phyloP scores from a whole-genome alignment of 1,284 basidiomycete genomes.

The Porphyrellus sp. region DNA sequence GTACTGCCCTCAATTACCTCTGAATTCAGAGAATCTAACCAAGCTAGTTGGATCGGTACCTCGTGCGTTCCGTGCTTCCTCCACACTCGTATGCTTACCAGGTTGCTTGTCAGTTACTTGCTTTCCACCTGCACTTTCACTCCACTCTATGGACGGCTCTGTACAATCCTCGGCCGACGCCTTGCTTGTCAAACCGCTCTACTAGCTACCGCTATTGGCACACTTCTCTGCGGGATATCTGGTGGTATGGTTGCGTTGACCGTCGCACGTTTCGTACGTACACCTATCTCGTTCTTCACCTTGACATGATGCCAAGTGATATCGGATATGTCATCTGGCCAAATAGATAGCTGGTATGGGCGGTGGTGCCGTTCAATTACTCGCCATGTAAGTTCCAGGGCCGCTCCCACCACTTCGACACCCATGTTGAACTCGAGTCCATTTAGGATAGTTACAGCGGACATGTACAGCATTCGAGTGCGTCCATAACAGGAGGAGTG shows the following conservation, averaged over 20 bases:
- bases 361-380: constrained; percentile 17
- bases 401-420: not conserved
- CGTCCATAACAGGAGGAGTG: not conserved
- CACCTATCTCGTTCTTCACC: not conserved
- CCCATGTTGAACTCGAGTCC: not conserved
- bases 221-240: constrained; percentile 17
- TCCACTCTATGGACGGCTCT: constrained; percentile 23
- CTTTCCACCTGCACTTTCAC: constrained; percentile 25
- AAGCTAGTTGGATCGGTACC: constrained; percentile 26
- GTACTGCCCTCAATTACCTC: constrained; percentile 23
- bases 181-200: constrained; percentile 20
- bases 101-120: constrained; percentile 9
- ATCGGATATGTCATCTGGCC: too few relatives aligned
- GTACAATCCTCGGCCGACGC: constrained; percentile 23
- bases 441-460: constrained; percentile 21
- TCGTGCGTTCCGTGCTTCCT: constrained; percentile 9
- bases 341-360: constrained; percentile 21
- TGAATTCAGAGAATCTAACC: constrained; percentile 22
- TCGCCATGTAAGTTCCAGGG: constrained; percentile 16
- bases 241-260: constrained; percentile 19
- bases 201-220: constrained; percentile 9
- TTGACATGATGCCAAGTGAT: too few relatives aligned
- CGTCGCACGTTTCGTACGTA: constrained; percentile 22
- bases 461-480: constrained; percentile 23
- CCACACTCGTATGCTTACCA: too few relatives aligned